phyloP scores from a whole-genome alignment of 768 basidiomycete species.

The Rhodotorula toruloides region DNA sequence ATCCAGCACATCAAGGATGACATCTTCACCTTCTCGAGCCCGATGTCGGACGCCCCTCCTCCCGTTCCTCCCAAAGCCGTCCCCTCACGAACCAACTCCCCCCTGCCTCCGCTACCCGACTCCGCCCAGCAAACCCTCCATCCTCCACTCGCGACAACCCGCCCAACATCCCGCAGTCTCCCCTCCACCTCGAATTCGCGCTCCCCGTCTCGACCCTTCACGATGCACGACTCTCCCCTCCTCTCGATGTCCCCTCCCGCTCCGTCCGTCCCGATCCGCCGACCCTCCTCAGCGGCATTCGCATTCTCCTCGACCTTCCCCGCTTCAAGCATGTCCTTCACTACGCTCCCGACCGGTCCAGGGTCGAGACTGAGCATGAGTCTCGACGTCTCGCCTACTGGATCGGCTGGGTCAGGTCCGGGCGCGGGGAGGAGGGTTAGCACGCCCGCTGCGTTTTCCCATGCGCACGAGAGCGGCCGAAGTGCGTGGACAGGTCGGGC shows the following conservation, averaged over 20 bases:
- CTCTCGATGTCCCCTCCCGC: slow-evolving; percentile 29
- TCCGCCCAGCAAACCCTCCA: neutral
- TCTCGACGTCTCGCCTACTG: no score
- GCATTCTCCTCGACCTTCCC: neutral
- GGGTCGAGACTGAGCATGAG: no score
- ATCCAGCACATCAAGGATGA: slow-evolving; percentile 81
- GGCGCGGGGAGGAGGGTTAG: no score
- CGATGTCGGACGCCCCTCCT: neutral
- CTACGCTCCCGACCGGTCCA: no score
- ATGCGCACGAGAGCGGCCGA: no score
- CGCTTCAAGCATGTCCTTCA: no score
- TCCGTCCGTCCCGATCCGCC: slow-evolving; percentile 15
- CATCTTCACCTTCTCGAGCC: slow-evolving; percentile 22
- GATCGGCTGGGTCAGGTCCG: no score
- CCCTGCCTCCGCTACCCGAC: neutral
- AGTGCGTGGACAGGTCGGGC: no score
- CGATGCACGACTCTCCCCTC: neutral
- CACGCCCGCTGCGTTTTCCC: no score
- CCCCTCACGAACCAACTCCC: neutral
- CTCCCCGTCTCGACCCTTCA: neutral
- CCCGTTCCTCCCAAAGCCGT: neutral
- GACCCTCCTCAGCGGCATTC: slow-evolving; percentile 8
- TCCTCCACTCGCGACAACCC: neutral
- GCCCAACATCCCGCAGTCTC: neutral
- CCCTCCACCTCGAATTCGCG: neutral